A percentile compares a stretch with the other conserved stretches of the same genome.
These are phyloP conservation scores for Candida frijolesensis DNA, from an alignment of 1,139 yeast genomes.

Conservation along the genomic window DNA sequence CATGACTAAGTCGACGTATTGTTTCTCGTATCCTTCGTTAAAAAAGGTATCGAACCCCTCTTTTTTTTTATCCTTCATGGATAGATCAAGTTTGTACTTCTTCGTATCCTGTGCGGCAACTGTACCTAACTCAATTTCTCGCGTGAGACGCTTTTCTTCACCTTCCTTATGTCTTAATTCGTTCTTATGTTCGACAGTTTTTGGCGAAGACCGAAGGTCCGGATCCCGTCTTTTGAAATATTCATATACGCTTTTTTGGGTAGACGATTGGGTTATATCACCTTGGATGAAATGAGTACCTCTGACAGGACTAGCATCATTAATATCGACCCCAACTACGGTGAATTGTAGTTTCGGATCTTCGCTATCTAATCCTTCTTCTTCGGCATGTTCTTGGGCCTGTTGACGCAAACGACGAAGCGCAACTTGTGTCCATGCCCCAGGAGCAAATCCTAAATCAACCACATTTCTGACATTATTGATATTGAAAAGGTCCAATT, in stretches of 20 bases:
- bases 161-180: background rate
- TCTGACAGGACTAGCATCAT: slow-evolving; percentile 39
- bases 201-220: background rate
- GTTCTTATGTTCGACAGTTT: background rate
- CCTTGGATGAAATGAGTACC: slow-evolving; percentile 47
- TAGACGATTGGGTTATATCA: slow-evolving; percentile 36
- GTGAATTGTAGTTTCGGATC: slow-evolving; percentile 14
- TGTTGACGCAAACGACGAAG: slow-evolving; percentile 21
- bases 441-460: slow-evolving; percentile 65
- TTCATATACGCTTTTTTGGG: slow-evolving; percentile 33
- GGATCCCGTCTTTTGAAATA: slow-evolving; percentile 16
- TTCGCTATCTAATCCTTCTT: slow-evolving; percentile 8
- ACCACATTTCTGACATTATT: slow-evolving; percentile 54
- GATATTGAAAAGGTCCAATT: slow-evolving; percentile 58
- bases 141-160: background rate
- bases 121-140: too few relatives aligned
- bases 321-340: slow-evolving; percentile 46
- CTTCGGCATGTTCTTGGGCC: slow-evolving; percentile 1
- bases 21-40: slow-evolving; percentile 6
- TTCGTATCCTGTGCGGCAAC: too few relatives aligned
- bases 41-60: background rate
- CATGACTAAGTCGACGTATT: slow-evolving; percentile 33
- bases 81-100: too few relatives aligned
- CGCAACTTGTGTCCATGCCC: slow-evolving; percentile 53
- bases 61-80: too few relatives aligned